phyloP scores from a whole-genome alignment of 306 rosid species.

The Vigna angularis region DNA sequence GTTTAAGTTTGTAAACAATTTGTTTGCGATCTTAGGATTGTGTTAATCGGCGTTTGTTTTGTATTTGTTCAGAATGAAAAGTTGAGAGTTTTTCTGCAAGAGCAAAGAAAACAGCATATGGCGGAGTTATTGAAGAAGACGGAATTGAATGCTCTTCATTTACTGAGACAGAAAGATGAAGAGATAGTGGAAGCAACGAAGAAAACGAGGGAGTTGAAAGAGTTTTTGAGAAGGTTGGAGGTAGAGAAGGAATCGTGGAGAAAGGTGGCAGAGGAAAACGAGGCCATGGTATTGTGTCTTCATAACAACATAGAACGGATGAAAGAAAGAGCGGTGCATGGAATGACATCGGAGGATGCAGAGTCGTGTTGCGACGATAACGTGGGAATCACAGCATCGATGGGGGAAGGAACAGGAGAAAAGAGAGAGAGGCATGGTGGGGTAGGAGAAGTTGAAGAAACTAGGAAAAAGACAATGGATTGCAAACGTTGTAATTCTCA shows the following conservation, averaged over 20 bases:
- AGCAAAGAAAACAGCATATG: constrained; percentile 60
- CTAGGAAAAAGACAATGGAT: constrained; percentile 24
- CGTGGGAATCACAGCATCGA: constrained; percentile 1
- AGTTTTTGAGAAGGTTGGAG: constrained; percentile 54
- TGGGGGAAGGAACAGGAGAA: constrained; percentile 38
- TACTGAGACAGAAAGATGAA: constrained; percentile 59
- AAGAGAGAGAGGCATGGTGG: constrained; percentile 3
- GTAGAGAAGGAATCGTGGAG: constrained; percentile 66
- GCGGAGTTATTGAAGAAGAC: constrained; percentile 40
- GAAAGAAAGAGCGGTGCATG: constrained; percentile 45
- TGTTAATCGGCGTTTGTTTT: background rate
- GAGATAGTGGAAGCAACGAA: constrained; percentile 52
- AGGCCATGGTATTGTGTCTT: constrained; percentile 60
- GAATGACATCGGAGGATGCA: constrained; percentile 51
- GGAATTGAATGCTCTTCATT: constrained; percentile 39
- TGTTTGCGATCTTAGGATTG: background rate
- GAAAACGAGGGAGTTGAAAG: constrained; percentile 60
- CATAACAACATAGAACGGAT: constrained; percentile 57
- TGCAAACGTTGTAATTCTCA: constrained; percentile 66
- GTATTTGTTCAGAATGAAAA: constrained; percentile 67
- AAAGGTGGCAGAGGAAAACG: constrained; percentile 64
- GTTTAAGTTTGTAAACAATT: background rate
- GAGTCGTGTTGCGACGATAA: constrained; percentile 63
- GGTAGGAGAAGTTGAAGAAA: constrained; percentile 21
- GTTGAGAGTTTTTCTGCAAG: constrained; percentile 57